These are phyloP conservation scores for Tinospora cordifolia DNA, from an alignment of 164 flowering plant species.

Conservation along the genomic window DNA sequence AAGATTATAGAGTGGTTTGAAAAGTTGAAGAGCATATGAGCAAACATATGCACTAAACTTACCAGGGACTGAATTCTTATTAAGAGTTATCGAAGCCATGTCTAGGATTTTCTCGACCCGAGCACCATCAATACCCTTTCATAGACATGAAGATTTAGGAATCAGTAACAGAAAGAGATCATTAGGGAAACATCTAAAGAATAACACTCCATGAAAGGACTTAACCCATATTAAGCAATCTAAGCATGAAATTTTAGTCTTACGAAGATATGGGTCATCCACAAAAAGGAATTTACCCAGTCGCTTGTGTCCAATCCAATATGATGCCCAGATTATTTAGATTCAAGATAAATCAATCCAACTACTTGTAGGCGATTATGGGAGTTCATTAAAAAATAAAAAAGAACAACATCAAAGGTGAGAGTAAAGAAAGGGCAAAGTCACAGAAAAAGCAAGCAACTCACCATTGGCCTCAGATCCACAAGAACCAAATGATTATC, in stretches of 20 bases:
- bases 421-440: no score
- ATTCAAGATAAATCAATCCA: no score
- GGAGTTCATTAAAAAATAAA: background rate
- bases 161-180: background rate
- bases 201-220: background rate
- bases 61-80: conserved; percentile 96
- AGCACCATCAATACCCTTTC: conserved; percentile 79
- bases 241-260: background rate
- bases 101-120: conserved; percentile 87
- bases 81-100: conserved; percentile 84
- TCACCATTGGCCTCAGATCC: conserved; percentile 81
- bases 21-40: background rate
- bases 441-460: conserved; percentile 11
- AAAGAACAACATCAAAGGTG: no score
- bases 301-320: no score
- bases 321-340: no score
- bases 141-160: background rate
- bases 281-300: no score
- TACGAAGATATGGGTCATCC: background rate
- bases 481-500: conserved; percentile 92
- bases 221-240: background rate
- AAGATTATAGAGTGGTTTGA: background rate
- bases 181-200: background rate
- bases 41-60: conserved; percentile 9
- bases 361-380: no score